Evolutionary conservation across 176 grass and related monocot genomes (phyloP).

Genomic region (Aegilops speltoides): DNA sequence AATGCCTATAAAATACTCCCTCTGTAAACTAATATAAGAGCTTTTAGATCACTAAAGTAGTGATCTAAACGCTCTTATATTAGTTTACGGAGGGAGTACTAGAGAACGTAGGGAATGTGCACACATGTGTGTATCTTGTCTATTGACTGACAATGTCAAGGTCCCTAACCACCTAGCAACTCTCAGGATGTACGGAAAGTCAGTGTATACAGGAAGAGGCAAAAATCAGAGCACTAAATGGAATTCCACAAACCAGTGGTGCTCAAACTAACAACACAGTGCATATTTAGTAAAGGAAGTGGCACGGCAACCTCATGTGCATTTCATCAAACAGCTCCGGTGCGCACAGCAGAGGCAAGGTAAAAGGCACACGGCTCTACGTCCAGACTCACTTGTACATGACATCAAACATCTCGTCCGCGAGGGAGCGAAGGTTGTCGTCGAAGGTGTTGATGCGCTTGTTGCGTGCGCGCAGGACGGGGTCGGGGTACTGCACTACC

Average conservation of each 20-base stretch:
- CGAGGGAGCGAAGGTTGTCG: slow-evolving; percentile 61
- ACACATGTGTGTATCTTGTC: neutral
- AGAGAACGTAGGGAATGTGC: neutral
- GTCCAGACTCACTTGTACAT: slow-evolving; percentile 90
- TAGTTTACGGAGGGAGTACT: no score
- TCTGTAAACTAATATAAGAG: no score
- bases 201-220: no score
- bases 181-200: neutral
- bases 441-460: slow-evolving; percentile 86
- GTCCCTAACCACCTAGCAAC: neutral
- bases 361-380: neutral
- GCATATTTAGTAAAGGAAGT: neutral
- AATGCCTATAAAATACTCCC: neutral
- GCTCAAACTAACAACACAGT: neutral
- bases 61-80: no score
- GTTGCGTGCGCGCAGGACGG: slow-evolving; percentile 70
- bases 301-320: neutral
- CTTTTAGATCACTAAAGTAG: no score
- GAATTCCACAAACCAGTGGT: neutral
- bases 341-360: neutral
- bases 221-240: no score
- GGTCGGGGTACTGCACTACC: slow-evolving; percentile 88
- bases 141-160: neutral
- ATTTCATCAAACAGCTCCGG: slow-evolving; percentile 8
- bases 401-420: slow-evolving; percentile 84